phyloP scores from a whole-genome alignment of 805 yeast genomes.

The Starmerella apicola region DNA sequence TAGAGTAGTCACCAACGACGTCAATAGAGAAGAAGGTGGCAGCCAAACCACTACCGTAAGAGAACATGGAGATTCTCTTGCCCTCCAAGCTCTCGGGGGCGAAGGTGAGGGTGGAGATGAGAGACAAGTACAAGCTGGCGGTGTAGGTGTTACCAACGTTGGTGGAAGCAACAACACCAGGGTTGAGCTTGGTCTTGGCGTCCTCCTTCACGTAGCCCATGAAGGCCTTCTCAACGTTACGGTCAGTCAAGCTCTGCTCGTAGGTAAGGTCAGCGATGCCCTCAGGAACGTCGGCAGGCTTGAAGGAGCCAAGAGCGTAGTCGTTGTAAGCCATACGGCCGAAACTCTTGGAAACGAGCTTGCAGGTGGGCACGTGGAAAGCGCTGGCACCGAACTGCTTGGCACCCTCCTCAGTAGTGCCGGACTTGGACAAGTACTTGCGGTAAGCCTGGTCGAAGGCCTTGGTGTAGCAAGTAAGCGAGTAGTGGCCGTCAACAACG shows the following conservation, averaged over 20 bases:
- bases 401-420: slow-evolving; percentile 41
- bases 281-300: slow-evolving; percentile 38
- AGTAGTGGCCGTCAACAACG: slow-evolving; percentile 92
- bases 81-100: slow-evolving; percentile 64
- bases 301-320: slow-evolving; percentile 55
- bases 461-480: slow-evolving; percentile 83
- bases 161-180: slow-evolving; percentile 78
- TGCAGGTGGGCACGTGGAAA: slow-evolving; percentile 98
- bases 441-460: slow-evolving; percentile 83
- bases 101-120: slow-evolving; percentile 66
- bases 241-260: slow-evolving; percentile 69
- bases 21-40: slow-evolving; percentile 70
- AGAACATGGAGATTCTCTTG: slow-evolving; percentile 66
- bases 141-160: slow-evolving; percentile 98
- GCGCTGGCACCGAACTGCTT: slow-evolving; percentile 80
- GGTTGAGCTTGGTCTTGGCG: slow-evolving; percentile 56
- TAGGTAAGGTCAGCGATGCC: slow-evolving; percentile 52
- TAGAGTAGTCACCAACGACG: slow-evolving; percentile 67
- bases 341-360: slow-evolving; percentile 81
- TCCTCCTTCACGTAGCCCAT: slow-evolving; percentile 61
- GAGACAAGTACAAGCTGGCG: slow-evolving; percentile 79
- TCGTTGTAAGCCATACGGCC: slow-evolving; percentile 89
- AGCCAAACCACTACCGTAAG: slow-evolving; percentile 98
- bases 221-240: slow-evolving; percentile 71
- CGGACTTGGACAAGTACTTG: slow-evolving; percentile 49